Conservation (phyloP, 805 yeast species). For the Zygoascus bituminiphila region DNA sequence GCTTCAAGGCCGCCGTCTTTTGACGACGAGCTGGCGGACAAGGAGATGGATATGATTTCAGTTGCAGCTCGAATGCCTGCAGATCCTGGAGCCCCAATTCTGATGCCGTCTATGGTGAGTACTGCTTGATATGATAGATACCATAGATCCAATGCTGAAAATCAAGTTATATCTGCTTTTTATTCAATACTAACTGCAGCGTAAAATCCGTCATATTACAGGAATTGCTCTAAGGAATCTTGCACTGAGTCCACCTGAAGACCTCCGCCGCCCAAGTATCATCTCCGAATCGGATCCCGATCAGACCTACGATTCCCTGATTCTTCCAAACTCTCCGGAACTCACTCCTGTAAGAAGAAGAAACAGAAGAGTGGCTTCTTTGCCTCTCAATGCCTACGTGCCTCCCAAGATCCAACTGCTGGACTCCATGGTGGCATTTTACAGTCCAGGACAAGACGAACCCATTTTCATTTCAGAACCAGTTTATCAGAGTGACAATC, state of each 20-base stretch:
- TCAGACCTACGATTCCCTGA: neutral
- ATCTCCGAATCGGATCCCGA: neutral
- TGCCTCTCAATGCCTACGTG: neutral
- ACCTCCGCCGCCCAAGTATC: neutral
- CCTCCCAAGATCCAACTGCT: constrained; percentile 12
- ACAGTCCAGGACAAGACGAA: constrained; percentile 5
- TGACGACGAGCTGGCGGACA: constrained; percentile 7
- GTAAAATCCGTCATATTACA: constrained; percentile 16
- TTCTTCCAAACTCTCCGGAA: neutral
- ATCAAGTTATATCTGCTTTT: too few relatives aligned
- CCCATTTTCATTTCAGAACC: constrained; percentile 19
- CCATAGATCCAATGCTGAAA: too few relatives aligned
- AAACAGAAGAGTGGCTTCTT: constrained; percentile 1
- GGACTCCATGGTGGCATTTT: constrained; percentile 14
- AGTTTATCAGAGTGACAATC: constrained; percentile 16
- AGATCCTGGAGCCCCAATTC: constrained; percentile 14
- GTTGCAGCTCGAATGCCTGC: constrained; percentile 11
- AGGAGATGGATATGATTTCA: neutral
- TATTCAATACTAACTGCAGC: neutral
- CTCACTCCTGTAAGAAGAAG: constrained; percentile 8
- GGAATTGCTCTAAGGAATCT: constrained; percentile 17
- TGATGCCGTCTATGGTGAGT: constrained; percentile 9
- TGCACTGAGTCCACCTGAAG: neutral
- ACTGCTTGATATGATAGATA: too few relatives aligned
- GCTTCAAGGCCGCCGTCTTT: constrained; percentile 4